A percentile compares a stretch with the other conserved stretches of the same genome.
These are phyloP conservation scores for Candolleomyces aberdarensis DNA, from an alignment of 768 basidiomycete genomes.

Conservation along the genomic window DNA sequence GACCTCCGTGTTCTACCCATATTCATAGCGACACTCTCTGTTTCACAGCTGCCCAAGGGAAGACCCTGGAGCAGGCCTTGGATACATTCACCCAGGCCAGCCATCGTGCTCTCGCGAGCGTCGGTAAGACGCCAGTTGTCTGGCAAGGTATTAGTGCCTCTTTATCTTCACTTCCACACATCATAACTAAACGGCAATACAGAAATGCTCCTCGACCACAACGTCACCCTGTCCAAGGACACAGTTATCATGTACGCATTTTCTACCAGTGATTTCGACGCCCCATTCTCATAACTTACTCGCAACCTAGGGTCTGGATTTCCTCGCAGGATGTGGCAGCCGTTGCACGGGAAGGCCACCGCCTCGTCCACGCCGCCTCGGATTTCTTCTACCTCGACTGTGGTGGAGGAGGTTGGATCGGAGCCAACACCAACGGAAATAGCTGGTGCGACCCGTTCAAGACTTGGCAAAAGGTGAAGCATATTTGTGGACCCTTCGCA, in stretches of 20 bases:
- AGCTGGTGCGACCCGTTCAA: constrained; percentile 82
- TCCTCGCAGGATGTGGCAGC: constrained; percentile 54
- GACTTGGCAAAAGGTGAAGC: constrained; percentile 65
- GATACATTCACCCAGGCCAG: constrained; percentile 54
- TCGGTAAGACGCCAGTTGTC: constrained; percentile 74
- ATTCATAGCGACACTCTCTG: background rate
- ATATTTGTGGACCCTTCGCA: background rate
- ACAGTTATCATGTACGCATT: constrained; percentile 54
- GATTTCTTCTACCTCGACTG: constrained; percentile 85
- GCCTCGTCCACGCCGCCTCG: constrained; percentile 66
- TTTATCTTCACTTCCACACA: background rate
- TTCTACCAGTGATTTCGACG: background rate
- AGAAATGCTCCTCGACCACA: constrained; percentile 63
- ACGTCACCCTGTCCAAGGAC: constrained; percentile 41
- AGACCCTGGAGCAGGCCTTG: constrained; percentile 64
- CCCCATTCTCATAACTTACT: background rate
- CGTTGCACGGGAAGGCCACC: constrained; percentile 57
- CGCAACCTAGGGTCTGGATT: constrained; percentile 60
- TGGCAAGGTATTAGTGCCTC: constrained; percentile 57
- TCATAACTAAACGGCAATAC: constrained; percentile 28
- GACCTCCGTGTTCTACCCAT: background rate
- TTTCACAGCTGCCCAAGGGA: constrained; percentile 29
- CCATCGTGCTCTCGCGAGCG: constrained; percentile 47
- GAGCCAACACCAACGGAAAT: constrained; percentile 42
- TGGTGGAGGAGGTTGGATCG: constrained; percentile 71